Conservation (phyloP, 352 stramenopile genomes). For the Plasmopara muralis region DNA sequence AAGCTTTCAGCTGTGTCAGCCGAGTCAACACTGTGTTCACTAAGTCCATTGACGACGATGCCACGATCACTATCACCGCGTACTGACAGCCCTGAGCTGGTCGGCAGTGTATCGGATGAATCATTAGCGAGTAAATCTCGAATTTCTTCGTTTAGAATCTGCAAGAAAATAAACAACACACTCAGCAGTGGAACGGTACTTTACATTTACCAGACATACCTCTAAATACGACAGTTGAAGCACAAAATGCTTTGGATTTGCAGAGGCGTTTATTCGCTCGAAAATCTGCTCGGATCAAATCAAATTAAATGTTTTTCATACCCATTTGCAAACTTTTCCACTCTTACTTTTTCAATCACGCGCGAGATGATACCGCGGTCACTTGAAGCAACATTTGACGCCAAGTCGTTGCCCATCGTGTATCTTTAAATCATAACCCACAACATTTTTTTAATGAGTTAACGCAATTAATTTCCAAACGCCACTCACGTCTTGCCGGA, state of each 20-base stretch:
- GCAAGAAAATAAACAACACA: slow-evolving; percentile 1
- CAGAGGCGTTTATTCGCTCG: slow-evolving; percentile 17
- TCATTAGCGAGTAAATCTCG: slow-evolving; percentile 82
- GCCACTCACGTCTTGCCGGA: slow-evolving; percentile 63
- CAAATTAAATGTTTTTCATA: background rate
- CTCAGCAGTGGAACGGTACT: background rate
- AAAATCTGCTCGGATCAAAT: slow-evolving; percentile 36
- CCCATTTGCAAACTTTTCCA: background rate
- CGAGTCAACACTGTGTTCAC: slow-evolving; percentile 62
- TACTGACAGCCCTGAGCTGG: slow-evolving; percentile 43
- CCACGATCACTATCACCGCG: slow-evolving; percentile 88
- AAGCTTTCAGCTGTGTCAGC: slow-evolving; percentile 37
- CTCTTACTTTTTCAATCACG: slow-evolving; percentile 56
- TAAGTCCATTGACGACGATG: slow-evolving; percentile 82
- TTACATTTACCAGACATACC: slow-evolving; percentile 13
- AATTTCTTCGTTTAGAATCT: slow-evolving; percentile 98
- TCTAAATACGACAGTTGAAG: slow-evolving; percentile 75
- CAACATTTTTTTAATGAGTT: background rate
- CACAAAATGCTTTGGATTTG: slow-evolving; percentile 32
- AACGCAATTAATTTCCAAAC: background rate
- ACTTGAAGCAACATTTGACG: slow-evolving; percentile 15
- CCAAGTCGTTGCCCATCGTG: slow-evolving; percentile 91
- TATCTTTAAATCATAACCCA: slow-evolving; percentile 58
- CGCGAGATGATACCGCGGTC: slow-evolving; percentile 77
- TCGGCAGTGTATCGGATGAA: slow-evolving; percentile 7